Evolutionary conservation across 768 basidiomycete genomes (phyloP).

Genomic region (Leccinum subgranulosum): DNA sequence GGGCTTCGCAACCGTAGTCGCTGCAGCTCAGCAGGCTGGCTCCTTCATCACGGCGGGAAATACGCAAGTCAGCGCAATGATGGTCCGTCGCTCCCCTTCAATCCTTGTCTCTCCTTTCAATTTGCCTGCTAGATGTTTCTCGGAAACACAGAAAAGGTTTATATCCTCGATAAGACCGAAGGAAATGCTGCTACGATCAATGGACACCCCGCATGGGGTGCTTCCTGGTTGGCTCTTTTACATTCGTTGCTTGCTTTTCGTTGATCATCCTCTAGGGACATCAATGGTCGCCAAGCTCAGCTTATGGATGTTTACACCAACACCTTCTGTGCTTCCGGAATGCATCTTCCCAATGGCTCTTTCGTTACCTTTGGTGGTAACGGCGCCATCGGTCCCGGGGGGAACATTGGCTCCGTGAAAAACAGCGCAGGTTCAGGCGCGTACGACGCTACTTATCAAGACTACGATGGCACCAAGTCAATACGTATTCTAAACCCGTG

Average conservation of each 20-base stretch:
- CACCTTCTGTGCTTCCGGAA: constrained; percentile 78
- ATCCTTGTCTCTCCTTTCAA: background rate
- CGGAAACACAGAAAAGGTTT: constrained; percentile 76
- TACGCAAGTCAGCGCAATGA: constrained; percentile 52
- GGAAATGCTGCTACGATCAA: constrained; percentile 63
- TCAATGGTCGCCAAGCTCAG: constrained; percentile 18
- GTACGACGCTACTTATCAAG: constrained; percentile 67
- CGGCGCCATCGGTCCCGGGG: constrained; percentile 65
- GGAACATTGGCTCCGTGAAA: constrained; percentile 49
- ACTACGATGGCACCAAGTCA: constrained; percentile 76
- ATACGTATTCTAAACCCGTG: constrained; percentile 86
- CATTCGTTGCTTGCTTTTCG: background rate
- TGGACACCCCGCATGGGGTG: constrained; percentile 72
- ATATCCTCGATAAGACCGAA: constrained; percentile 91
- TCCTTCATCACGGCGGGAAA: constrained; percentile 23
- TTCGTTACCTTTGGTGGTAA: constrained; percentile 78
- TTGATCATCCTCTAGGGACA: constrained; percentile 17
- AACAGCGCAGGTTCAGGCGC: constrained; percentile 45
- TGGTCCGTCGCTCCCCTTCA: constrained; percentile 36
- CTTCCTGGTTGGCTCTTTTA: constrained; percentile 49
- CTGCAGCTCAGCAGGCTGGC: constrained; percentile 22
- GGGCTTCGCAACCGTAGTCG: constrained; percentile 38
- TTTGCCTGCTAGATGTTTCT: constrained; percentile 61
- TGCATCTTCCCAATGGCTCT: constrained; percentile 79
- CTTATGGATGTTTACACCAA: constrained; percentile 52